Percentiles rank a stretch among this genome's conserved stretches.
Conservation (phyloP, 108 stramenopile species). For the Craspedostauros australis region DNA sequence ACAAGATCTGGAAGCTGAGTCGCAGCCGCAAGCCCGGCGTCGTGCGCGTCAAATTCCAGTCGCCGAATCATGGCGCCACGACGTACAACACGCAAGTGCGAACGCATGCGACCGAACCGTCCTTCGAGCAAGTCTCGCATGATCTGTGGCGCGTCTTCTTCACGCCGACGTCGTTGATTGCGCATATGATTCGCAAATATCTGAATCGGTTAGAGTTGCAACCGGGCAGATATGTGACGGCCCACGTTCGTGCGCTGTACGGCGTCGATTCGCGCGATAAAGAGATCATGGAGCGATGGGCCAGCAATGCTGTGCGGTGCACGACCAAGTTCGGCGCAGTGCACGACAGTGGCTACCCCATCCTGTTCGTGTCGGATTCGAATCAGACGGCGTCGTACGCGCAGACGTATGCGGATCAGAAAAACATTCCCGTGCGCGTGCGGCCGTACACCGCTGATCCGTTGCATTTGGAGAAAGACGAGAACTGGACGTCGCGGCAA, state of each 20-base stretch:
- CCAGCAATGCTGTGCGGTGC: slow-evolving; percentile 40
- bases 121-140: slow-evolving; percentile 20
- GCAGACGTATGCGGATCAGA: slow-evolving; percentile 3
- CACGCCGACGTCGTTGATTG: slow-evolving; percentile 28
- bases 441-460: slow-evolving; percentile 10
- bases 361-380: slow-evolving; percentile 45
- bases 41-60: slow-evolving; percentile 21
- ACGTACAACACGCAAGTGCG: slow-evolving; percentile 4
- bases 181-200: slow-evolving; percentile 10
- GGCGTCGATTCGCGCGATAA: slow-evolving; percentile 7
- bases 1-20: background rate
- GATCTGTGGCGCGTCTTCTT: slow-evolving; percentile 39
- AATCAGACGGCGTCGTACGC: slow-evolving; percentile 2
- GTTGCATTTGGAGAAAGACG: slow-evolving; percentile 32
- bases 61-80: slow-evolving; percentile 11
- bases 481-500: slow-evolving; percentile 4
- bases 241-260: slow-evolving; percentile 42
- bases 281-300: slow-evolving; percentile 1
- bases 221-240: slow-evolving; percentile 29
- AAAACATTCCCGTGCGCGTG: slow-evolving; percentile 4
- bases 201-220: slow-evolving; percentile 15
- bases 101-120: slow-evolving; percentile 2
- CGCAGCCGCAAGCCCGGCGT: background rate
- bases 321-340: slow-evolving; percentile 24
- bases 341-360: too few species aligned